Evolutionary conservation across 1,139 yeast genomes (phyloP).

Genomic region (Entelexis sorbosivorans): DNA sequence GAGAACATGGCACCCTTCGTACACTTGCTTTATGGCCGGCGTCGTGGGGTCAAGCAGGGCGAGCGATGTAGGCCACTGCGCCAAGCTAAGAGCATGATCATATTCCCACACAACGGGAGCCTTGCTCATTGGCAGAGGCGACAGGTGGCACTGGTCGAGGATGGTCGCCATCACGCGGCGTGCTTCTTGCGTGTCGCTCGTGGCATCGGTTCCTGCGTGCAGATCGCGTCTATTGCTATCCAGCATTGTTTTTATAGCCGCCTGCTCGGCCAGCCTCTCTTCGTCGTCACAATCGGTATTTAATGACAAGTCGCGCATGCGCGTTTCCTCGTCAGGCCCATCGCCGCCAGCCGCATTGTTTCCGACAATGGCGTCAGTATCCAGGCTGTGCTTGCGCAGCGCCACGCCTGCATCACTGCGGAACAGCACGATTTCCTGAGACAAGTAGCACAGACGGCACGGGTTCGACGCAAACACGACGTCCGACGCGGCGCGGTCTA

Average conservation of each 20-base stretch:
- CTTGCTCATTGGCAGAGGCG: constrained; percentile 57
- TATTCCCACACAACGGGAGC: constrained; percentile 60
- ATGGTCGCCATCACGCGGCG: constrained; percentile 67
- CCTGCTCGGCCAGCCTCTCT: constrained; percentile 17
- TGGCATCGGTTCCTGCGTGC: not conserved
- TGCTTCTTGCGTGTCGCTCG: constrained; percentile 38
- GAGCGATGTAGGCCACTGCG: constrained; percentile 55
- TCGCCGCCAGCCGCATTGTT: constrained; percentile 1
- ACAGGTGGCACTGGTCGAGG: constrained; percentile 75
- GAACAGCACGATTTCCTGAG: constrained; percentile 69
- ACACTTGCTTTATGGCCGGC: constrained; percentile 61
- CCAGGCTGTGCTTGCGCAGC: constrained; percentile 52
- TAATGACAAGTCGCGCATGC: constrained; percentile 25
- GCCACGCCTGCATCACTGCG: constrained; percentile 61
- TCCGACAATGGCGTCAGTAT: constrained; percentile 6
- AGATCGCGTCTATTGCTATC: not conserved
- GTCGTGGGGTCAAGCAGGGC: constrained; percentile 58
- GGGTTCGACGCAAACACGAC: constrained; percentile 74
- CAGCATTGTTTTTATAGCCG: constrained; percentile 28
- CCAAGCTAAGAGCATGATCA: constrained; percentile 56
- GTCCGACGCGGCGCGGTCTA: constrained; percentile 52
- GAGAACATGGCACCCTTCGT: constrained; percentile 70
- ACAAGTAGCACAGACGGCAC: constrained; percentile 57
- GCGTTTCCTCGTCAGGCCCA: not conserved
- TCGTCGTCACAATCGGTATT: constrained; percentile 16